These are phyloP conservation scores for Hymenotorrendiella dingleyae DNA, from an alignment of 2,329 filamentous ascomycete genomes.

Conservation along the genomic window DNA sequence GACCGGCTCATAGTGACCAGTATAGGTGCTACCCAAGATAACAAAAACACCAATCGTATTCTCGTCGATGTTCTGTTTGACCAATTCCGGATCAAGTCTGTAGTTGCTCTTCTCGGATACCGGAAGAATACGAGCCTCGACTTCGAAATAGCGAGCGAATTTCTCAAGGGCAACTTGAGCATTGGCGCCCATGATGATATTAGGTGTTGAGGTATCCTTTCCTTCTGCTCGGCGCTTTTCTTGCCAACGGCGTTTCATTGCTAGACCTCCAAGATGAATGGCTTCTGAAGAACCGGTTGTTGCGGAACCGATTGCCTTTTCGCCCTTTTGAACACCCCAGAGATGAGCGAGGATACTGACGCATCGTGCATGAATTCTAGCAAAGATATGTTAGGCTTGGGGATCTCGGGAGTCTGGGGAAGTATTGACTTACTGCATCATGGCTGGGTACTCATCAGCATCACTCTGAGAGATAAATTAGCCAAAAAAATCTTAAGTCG, in stretches of 20 bases:
- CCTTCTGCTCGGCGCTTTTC: constrained; percentile 52
- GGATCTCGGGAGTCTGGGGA: neutral
- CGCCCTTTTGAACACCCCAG: constrained; percentile 55
- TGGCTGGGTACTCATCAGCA: constrained; percentile 58
- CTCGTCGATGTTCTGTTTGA: constrained; percentile 64
- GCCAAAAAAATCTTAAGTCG: no score
- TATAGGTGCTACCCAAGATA: constrained; percentile 67
- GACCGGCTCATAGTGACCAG: constrained; percentile 67
- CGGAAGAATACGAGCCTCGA: constrained; percentile 59
- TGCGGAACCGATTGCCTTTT: constrained; percentile 61
- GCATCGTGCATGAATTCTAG: constrained; percentile 56
- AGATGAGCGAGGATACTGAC: constrained; percentile 62
- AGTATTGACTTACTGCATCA: constrained; percentile 34
- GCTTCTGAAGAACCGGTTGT: constrained; percentile 68
- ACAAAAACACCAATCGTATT: constrained; percentile 74
- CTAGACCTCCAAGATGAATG: constrained; percentile 63
- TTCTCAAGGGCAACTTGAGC: constrained; percentile 70
- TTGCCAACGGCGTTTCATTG: constrained; percentile 73
- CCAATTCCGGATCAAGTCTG: constrained; percentile 56
- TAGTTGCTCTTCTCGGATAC: constrained; percentile 56
- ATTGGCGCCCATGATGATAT: constrained; percentile 70
- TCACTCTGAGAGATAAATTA: constrained; percentile 39
- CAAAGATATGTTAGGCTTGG: neutral
- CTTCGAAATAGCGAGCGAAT: constrained; percentile 68
- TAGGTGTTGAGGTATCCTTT: constrained; percentile 59